Percentiles rank a stretch among this genome's conserved stretches.
Evolutionary conservation across 2,329 filamentous ascomycete species (phyloP).

Genomic region (Penicillium sp.): DNA sequence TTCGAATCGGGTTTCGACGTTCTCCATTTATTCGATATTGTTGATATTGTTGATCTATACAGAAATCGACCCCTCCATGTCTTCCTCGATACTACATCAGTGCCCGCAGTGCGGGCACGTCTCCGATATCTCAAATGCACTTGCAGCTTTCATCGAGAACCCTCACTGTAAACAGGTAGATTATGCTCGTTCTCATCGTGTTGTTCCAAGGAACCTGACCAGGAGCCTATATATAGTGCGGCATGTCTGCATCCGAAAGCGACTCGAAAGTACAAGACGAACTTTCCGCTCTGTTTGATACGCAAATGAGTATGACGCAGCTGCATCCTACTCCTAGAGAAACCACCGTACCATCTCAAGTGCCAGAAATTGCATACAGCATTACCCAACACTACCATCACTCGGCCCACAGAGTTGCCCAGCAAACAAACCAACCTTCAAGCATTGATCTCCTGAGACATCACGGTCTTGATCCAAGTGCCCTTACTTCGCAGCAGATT

Average conservation of each 20-base stretch:
- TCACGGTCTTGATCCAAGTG: slow-evolving; percentile 60
- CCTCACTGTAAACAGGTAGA: slow-evolving; percentile 37
- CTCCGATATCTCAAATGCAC: slow-evolving; percentile 29
- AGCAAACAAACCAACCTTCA: slow-evolving; percentile 27
- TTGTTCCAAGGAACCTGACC: slow-evolving; percentile 16
- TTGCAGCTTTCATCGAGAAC: slow-evolving; percentile 33
- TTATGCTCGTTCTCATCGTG: slow-evolving; percentile 15
- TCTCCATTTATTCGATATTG: not conserved
- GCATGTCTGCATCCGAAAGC: slow-evolving; percentile 35
- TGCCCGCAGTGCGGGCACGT: slow-evolving; percentile 34
- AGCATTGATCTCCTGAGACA: slow-evolving; percentile 51
- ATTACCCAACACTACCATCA: slow-evolving; percentile 78
- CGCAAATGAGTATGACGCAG: slow-evolving; percentile 57
- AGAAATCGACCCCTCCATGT: slow-evolving; percentile 21
- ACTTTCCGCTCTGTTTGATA: slow-evolving; percentile 68
- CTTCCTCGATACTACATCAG: slow-evolving; percentile 32
- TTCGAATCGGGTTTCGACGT: not conserved
- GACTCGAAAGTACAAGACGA: slow-evolving; percentile 67
- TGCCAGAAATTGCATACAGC: slow-evolving; percentile 56
- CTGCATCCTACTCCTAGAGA: slow-evolving; percentile 27
- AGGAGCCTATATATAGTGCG: slow-evolving; percentile 27
- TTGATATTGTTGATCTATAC: not conserved
- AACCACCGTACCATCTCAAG: slow-evolving; percentile 25
- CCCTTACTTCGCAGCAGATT: slow-evolving; percentile 65
- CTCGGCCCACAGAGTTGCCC: slow-evolving; percentile 56